phyloP scores from a whole-genome alignment of 495 filamentous ascomycete genomes.

The Symbiotaphrina buchneri region DNA sequence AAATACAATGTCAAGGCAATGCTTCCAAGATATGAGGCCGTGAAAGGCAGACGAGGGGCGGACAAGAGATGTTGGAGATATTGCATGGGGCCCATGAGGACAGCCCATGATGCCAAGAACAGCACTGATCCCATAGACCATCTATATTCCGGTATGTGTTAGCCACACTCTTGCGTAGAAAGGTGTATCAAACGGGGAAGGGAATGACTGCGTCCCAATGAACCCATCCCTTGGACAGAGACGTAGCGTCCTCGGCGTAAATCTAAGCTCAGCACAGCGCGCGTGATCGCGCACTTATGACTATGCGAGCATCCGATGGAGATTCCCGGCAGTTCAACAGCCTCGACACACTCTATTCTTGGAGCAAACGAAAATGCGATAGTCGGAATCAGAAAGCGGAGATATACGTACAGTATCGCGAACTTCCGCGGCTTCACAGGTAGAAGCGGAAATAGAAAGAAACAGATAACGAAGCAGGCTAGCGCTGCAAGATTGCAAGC shows the following conservation, averaged over 20 bases:
- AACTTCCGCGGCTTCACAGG: slow-evolving; percentile 73
- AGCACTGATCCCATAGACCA: slow-evolving; percentile 86
- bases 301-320: no score
- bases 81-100: slow-evolving; percentile 67
- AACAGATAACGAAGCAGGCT: slow-evolving; percentile 81
- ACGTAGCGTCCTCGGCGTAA: no score
- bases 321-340: no score
- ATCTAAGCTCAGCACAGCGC: no score
- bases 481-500: slow-evolving; percentile 80
- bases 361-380: no score
- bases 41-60: slow-evolving; percentile 71
- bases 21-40: slow-evolving; percentile 89
- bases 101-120: slow-evolving; percentile 83
- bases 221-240: no score
- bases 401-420: slow-evolving; percentile 68
- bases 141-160: slow-evolving; percentile 23
- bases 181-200: no score
- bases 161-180: no score
- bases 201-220: no score
- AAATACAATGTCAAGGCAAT: slow-evolving; percentile 82
- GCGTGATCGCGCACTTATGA: no score
- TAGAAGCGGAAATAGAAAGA: slow-evolving; percentile 66
- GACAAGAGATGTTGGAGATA: slow-evolving; percentile 78
- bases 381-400: no score
- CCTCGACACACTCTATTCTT: no score